These are phyloP conservation scores for Fusarium lyarnte DNA, from an alignment of 2,329 filamentous ascomycete genomes.

Conservation along the genomic window DNA sequence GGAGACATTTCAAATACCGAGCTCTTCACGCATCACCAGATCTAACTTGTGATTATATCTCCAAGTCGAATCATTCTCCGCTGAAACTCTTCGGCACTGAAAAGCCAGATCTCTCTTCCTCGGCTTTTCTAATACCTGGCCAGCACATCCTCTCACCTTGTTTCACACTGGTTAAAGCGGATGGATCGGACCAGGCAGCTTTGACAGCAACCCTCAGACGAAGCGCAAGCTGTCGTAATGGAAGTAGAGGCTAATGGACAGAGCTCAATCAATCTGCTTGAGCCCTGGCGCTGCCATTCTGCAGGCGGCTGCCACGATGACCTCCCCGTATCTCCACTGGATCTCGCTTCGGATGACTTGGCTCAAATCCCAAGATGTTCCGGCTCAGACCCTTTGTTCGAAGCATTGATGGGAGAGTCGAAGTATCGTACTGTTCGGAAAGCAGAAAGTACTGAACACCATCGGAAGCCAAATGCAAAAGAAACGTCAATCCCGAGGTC, in stretches of 20 bases:
- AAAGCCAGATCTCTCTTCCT: neutral
- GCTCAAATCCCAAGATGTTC: slow-evolving; percentile 37
- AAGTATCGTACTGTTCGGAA: neutral
- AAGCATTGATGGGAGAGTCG: slow-evolving; percentile 29
- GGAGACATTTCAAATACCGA: neutral
- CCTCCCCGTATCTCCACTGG: slow-evolving; percentile 29
- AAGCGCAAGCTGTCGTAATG: slow-evolving; percentile 41
- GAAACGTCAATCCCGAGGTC: neutral
- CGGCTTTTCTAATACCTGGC: neutral
- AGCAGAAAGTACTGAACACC: neutral
- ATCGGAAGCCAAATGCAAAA: neutral
- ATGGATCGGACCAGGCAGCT: slow-evolving; percentile 36
- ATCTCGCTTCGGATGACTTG: slow-evolving; percentile 28
- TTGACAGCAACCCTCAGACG: slow-evolving; percentile 33
- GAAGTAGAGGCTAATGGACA: slow-evolving; percentile 41
- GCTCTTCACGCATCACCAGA: slow-evolving; percentile 23
- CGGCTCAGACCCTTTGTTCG: slow-evolving; percentile 35
- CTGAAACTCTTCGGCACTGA: neutral
- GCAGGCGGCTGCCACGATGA: slow-evolving; percentile 37
- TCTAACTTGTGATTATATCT: slow-evolving; percentile 10
- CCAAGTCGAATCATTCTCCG: slow-evolving; percentile 6
- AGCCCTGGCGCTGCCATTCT: slow-evolving; percentile 36
- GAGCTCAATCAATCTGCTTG: slow-evolving; percentile 38
- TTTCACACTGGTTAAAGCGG: slow-evolving; percentile 19
- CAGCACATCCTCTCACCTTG: neutral